These are phyloP conservation scores for Blastocystis sp. DNA, from an alignment of 352 stramenopile species.

Conservation along the genomic window DNA sequence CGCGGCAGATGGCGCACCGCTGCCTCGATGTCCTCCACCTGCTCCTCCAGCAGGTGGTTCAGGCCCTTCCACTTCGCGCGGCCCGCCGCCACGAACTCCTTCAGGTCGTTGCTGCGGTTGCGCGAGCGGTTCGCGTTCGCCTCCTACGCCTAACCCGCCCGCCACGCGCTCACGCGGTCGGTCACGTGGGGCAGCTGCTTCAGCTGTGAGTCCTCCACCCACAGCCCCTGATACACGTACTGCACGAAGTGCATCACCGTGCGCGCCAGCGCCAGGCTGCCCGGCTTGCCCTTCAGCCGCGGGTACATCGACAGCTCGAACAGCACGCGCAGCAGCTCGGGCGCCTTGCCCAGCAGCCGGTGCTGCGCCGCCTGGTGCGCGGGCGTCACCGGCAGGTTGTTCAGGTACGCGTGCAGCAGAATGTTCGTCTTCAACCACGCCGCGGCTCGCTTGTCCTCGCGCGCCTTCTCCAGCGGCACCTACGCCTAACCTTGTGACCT, in stretches of 20 bases:
- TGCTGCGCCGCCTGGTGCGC: background rate
- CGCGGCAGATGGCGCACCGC: background rate
- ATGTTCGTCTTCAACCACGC: constrained; percentile 60
- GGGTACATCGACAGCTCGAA: background rate
- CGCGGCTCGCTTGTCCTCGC: background rate
- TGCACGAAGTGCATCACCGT: constrained; percentile 82
- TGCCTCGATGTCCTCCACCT: constrained; percentile 19
- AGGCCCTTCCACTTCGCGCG: constrained; percentile 47
- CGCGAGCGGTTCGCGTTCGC: constrained; percentile 80
- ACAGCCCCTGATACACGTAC: constrained; percentile 82
- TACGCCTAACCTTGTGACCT: background rate
- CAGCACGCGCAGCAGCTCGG: constrained; percentile 37
- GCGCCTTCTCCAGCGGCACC: constrained; percentile 37
- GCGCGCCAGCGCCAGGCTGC: background rate
- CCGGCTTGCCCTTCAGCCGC: background rate
- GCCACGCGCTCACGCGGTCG: constrained; percentile 71
- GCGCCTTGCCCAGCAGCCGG: constrained; percentile 15
- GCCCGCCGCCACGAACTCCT: constrained; percentile 73
- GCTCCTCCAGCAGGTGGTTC: constrained; percentile 20
- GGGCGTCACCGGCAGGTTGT: constrained; percentile 47
- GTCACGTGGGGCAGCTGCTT: constrained; percentile 80
- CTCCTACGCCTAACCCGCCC: constrained; percentile 73
- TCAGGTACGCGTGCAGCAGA: constrained; percentile 52
- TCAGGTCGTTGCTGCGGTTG: constrained; percentile 82
- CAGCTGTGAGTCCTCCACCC: constrained; percentile 83